phyloP scores from a whole-genome alignment of 495 filamentous ascomycete species.

The Corynascus novoguineensis region DNA sequence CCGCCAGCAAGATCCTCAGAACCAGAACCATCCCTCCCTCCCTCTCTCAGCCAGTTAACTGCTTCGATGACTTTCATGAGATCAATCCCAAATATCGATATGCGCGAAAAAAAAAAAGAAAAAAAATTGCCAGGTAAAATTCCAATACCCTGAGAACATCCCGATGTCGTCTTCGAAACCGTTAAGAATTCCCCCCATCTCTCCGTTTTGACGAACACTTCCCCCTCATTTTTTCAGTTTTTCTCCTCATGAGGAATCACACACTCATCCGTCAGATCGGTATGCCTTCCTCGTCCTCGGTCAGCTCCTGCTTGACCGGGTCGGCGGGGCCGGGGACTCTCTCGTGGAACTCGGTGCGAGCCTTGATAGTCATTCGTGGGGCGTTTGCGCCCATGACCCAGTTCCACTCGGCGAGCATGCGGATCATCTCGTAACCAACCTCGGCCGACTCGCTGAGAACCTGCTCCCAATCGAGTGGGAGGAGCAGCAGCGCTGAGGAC shows the following conservation, averaged over 20 bases:
- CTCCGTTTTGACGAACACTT: no score
- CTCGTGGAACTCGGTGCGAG: conserved; percentile 25
- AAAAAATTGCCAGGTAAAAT: background rate
- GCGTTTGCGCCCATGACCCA: conserved; percentile 26
- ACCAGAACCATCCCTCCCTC: background rate
- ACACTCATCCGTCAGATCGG: background rate
- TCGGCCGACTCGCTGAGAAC: conserved; percentile 1
- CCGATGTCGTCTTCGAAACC: no score
- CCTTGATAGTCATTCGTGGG: conserved; percentile 27
- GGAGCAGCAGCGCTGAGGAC: no score
- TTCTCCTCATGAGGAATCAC: no score
- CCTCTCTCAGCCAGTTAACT: no score
- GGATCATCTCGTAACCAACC: conserved; percentile 17
- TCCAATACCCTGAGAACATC: no score
- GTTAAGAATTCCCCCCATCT: no score
- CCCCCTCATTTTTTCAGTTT: no score
- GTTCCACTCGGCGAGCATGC: conserved; percentile 29
- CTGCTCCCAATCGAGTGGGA: conserved; percentile 21
- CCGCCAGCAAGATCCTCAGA: conserved; percentile 4
- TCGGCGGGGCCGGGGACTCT: background rate
- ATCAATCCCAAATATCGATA: background rate
- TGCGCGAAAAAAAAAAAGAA: background rate
- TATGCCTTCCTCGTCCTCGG: background rate
- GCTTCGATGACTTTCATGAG: no score
- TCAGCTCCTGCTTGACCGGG: conserved; percentile 11